Percentiles rank a stretch among this genome's conserved stretches.
phyloP scores from a whole-genome alignment of 2,329 filamentous ascomycete genomes.

The Fusarium illudens region DNA sequence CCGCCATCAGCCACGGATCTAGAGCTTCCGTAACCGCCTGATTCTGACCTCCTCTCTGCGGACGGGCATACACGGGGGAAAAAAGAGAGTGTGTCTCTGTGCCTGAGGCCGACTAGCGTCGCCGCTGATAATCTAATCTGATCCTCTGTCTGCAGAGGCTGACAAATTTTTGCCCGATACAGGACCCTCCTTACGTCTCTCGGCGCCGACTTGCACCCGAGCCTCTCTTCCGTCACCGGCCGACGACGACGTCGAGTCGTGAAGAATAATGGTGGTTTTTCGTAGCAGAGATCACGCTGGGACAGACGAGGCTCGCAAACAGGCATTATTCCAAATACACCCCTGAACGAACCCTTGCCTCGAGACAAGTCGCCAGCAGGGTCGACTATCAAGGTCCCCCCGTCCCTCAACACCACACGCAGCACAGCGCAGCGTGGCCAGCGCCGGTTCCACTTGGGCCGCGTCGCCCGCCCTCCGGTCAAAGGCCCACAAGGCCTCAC shows the following conservation, averaged over 20 bases:
- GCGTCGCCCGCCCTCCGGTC: slow-evolving; percentile 30
- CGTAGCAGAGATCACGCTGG: neutral
- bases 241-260: neutral
- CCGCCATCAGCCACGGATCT: neutral
- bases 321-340: slow-evolving; percentile 28
- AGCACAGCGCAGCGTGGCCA: slow-evolving; percentile 10
- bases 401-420: slow-evolving; percentile 10
- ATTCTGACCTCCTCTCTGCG: neutral
- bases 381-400: slow-evolving; percentile 34
- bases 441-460: slow-evolving; percentile 35
- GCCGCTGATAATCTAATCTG: slow-evolving; percentile 35
- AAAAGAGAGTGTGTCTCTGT: neutral
- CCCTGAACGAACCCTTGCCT: neutral
- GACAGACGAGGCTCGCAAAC: neutral
- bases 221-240: slow-evolving; percentile 6
- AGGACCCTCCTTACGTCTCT: slow-evolving; percentile 11
- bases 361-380: slow-evolving; percentile 2
- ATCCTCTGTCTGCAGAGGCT: slow-evolving; percentile 23
- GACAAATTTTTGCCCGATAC: slow-evolving; percentile 31
- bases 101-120: neutral
- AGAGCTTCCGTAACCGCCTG: slow-evolving; percentile 9
- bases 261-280: neutral
- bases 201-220: slow-evolving; percentile 36
- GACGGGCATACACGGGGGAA: neutral
- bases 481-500: slow-evolving; percentile 34